A percentile compares a stretch with the other conserved stretches of the same genome.
Conservation (phyloP, 176 grass and related monocot species). For the Cenchrus purpureus region DNA sequence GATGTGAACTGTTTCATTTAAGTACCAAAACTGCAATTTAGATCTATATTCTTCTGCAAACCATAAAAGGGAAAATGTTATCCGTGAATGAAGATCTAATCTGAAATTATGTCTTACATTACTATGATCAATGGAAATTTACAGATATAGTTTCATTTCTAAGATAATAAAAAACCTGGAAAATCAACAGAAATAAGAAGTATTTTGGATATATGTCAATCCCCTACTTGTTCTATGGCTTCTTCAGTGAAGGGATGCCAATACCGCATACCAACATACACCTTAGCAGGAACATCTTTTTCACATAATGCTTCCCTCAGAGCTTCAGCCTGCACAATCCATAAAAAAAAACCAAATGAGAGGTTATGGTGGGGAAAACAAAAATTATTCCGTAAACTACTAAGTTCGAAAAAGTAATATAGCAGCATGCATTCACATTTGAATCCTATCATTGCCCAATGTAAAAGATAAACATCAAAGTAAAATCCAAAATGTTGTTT, state of each 20-base stretch:
- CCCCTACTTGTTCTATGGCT: conserved; percentile 92
- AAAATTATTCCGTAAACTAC: conserved; percentile 23
- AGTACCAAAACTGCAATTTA: conserved; percentile 15
- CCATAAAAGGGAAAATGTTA: not conserved
- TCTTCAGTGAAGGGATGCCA: conserved; percentile 99
- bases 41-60: conserved; percentile 21
- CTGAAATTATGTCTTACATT: conserved; percentile 12
- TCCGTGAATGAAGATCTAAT: not conserved
- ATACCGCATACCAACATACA: conserved; percentile 99
- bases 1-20: not conserved
- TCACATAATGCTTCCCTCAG: conserved; percentile 77
- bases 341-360: conserved; percentile 40
- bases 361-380: not conserved
- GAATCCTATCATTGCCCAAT: not conserved
- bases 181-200: conserved; percentile 36
- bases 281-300: conserved; percentile 94
- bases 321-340: conserved; percentile 74
- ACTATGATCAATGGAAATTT: conserved; percentile 5
- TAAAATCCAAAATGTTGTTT: conserved; percentile 19
- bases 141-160: conserved; percentile 3
- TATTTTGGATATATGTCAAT: conserved; percentile 11
- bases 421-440: conserved; percentile 8
- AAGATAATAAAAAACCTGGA: conserved; percentile 3
- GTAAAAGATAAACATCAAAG: conserved; percentile 31
- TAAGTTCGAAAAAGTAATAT: not conserved